phyloP scores from a whole-genome alignment of 306 rosid genomes.

The Prunus salicina region DNA sequence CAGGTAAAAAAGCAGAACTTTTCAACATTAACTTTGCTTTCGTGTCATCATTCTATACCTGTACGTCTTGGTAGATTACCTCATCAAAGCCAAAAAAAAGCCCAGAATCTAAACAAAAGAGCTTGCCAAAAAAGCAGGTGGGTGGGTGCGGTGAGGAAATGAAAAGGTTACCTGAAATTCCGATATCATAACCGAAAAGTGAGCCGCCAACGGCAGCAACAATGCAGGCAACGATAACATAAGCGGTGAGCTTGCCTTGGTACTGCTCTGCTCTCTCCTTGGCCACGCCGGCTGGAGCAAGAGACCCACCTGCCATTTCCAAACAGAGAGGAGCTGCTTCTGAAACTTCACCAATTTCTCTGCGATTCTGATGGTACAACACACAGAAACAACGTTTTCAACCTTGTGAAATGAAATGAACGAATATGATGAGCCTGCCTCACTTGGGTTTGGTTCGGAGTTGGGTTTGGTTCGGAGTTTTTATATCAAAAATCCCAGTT shows the following conservation, averaged over 20 bases:
- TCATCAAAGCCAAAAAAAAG: neutral
- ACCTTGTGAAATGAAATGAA: neutral
- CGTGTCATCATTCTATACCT: neutral
- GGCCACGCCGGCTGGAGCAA: constrained; percentile 44
- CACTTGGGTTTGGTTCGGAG: neutral
- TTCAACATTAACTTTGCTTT: neutral
- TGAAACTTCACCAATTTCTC: neutral
- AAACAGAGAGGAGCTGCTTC: neutral
- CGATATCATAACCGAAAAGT: constrained; percentile 79
- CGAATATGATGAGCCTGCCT: neutral
- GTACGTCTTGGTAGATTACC: neutral
- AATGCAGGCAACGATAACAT: constrained; percentile 67
- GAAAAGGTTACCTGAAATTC: constrained; percentile 62
- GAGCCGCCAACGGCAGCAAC: constrained; percentile 84
- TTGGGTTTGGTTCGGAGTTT: no score
- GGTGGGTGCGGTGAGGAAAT: neutral
- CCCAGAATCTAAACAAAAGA: neutral
- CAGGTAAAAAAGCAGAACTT: neutral
- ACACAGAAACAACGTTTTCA: neutral
- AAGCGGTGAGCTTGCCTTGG: constrained; percentile 56
- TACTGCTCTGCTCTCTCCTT: constrained; percentile 65
- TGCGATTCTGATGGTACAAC: neutral
- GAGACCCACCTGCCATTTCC: constrained; percentile 78
- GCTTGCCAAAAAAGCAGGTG: neutral
- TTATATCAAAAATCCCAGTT: no score